Evolutionary conservation across 257 asterid genomes (phyloP).

Genomic region (Nicotiana attenuata): DNA sequence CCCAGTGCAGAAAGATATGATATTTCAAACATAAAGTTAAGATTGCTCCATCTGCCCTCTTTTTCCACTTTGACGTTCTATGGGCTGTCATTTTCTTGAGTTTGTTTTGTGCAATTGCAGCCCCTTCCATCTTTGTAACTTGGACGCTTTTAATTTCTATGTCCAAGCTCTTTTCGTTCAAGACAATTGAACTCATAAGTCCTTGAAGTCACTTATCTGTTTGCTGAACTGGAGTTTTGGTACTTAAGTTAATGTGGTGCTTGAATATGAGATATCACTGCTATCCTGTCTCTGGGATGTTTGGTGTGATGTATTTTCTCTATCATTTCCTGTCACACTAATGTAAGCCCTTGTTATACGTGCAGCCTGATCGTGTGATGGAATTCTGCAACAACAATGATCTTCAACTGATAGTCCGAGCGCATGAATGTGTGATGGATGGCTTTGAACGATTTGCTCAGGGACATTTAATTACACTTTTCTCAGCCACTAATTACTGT

Average conservation of each 20-base stretch:
- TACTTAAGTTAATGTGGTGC: neutral
- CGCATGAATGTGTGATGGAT: slow-evolving; percentile 99
- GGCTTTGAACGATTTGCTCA: slow-evolving; percentile 99
- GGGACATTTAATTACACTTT: slow-evolving; percentile 93
- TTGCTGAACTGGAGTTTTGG: neutral
- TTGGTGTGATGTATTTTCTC: neutral
- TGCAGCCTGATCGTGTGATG: slow-evolving; percentile 99
- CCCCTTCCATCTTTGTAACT: neutral
- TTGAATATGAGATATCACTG: neutral
- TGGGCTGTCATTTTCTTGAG: slow-evolving; percentile 1
- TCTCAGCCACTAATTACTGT: slow-evolving; percentile 97
- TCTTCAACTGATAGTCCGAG: slow-evolving; percentile 93
- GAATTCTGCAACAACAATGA: slow-evolving; percentile 96
- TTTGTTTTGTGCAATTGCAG: neutral
- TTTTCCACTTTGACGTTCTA: neutral
- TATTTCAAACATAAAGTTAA: neutral
- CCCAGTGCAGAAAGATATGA: neutral
- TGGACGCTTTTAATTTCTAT: neutral
- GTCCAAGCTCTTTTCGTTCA: neutral
- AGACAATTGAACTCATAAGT: neutral
- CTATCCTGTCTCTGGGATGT: neutral
- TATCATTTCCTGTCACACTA: neutral
- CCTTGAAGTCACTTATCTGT: slow-evolving; percentile 1
- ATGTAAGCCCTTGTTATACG: slow-evolving; percentile 11
- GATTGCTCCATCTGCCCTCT: neutral